phyloP scores from a whole-genome alignment of 2,329 filamentous ascomycete genomes.

The Teratosphaeria pseudoeucalypti region DNA sequence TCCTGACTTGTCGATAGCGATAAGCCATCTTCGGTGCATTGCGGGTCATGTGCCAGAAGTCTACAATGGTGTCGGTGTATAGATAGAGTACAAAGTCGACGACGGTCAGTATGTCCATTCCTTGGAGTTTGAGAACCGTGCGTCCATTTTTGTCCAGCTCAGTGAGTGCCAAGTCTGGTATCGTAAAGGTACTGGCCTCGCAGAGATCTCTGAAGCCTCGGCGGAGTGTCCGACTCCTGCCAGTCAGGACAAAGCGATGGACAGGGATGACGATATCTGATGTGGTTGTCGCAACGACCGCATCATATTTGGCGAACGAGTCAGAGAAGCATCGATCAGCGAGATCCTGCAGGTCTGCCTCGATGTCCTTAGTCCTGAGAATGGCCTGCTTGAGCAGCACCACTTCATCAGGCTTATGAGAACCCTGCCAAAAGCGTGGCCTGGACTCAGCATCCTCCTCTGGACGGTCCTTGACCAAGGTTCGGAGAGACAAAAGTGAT shows the following conservation, averaged over 20 bases:
- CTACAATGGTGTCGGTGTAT: conserved; percentile 70
- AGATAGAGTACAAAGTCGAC: conserved; percentile 70
- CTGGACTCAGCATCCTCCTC: conserved; percentile 34
- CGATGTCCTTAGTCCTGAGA: conserved; percentile 55
- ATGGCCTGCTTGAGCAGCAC: conserved; percentile 46
- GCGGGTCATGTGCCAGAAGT: conserved; percentile 74
- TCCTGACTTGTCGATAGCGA: conserved; percentile 68
- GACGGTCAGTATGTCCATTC: conserved; percentile 66
- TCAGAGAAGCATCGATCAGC: conserved; percentile 29
- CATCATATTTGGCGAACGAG: conserved; percentile 34
- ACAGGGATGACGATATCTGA: conserved; percentile 67
- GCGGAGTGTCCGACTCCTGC: conserved; percentile 60
- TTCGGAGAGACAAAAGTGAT: conserved; percentile 56
- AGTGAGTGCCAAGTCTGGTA: conserved; percentile 53
- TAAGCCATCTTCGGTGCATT: conserved; percentile 55
- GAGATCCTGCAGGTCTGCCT: conserved; percentile 49
- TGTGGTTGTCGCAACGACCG: conserved; percentile 41
- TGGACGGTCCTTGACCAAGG: conserved; percentile 34
- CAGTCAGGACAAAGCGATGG: conserved; percentile 70
- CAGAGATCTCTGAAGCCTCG: conserved; percentile 50
- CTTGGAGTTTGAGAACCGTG: conserved; percentile 53
- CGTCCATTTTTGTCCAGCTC: conserved; percentile 42
- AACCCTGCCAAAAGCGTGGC: conserved; percentile 39
- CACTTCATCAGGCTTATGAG: conserved; percentile 36
- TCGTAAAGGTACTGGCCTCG: conserved; percentile 42